phyloP scores from a whole-genome alignment of 2,329 filamentous ascomycete genomes.

The Diplodia scrobiculata region DNA sequence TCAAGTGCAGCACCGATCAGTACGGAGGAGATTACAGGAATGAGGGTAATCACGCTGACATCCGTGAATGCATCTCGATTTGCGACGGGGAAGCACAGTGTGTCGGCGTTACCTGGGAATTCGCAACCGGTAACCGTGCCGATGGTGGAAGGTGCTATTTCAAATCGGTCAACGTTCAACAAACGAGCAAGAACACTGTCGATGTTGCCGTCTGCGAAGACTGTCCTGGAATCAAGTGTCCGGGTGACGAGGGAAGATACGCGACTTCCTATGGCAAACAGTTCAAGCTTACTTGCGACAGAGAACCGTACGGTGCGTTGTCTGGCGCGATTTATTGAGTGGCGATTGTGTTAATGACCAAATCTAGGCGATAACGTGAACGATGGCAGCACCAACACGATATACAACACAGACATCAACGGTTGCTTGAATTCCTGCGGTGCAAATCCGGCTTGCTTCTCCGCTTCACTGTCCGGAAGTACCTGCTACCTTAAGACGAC shows the following conservation, averaged over 20 bases:
- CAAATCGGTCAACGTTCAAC: not conserved
- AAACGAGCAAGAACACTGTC: not conserved
- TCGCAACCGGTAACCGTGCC: not conserved
- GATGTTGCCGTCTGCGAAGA: slow-evolving; percentile 4
- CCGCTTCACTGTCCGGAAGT: not conserved
- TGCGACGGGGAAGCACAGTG: not conserved
- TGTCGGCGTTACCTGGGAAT: slow-evolving; percentile 8
- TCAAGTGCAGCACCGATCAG: slow-evolving; percentile 6
- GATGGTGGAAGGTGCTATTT: slow-evolving; percentile 3
- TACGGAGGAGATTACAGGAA: not conserved
- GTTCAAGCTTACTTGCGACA: not conserved
- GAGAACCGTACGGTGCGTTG: not conserved
- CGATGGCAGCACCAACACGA: not conserved
- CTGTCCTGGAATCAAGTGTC: not conserved
- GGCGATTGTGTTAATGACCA: not conserved
- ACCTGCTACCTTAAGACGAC: slow-evolving; percentile 1
- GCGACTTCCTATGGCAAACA: not conserved
- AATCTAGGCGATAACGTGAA: not conserved
- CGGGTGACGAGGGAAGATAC: not conserved
- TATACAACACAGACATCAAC: not conserved
- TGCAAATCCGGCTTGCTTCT: not conserved
- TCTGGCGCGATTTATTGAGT: not conserved
- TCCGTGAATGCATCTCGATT: not conserved
- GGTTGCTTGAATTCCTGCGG: not conserved
- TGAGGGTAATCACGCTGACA: not conserved